phyloP scores from a whole-genome alignment of 805 yeast species.

The Candida methanosorbosa region DNA sequence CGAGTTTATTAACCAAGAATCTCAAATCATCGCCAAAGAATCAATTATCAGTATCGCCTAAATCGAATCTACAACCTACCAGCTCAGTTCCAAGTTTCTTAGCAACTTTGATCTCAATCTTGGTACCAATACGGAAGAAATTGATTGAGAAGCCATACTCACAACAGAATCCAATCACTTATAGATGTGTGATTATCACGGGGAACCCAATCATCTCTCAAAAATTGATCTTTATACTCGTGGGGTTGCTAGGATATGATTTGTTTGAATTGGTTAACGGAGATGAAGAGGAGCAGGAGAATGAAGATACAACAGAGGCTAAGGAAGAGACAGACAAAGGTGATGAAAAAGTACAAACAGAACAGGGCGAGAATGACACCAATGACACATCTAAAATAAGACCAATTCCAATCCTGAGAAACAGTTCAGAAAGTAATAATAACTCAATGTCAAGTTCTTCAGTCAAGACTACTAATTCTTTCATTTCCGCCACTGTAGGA shows the following conservation, averaged over 20 bases:
- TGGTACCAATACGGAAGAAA: conserved; percentile 29
- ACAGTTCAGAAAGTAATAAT: conserved; percentile 1
- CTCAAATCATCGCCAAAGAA: neutral
- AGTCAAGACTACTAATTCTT: too few relatives aligned
- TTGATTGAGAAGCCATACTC: conserved; percentile 28
- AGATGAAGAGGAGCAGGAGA: neutral
- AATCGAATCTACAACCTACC: too few relatives aligned
- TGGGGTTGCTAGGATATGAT: conserved; percentile 37
- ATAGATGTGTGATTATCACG: conserved; percentile 43
- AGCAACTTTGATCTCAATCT: conserved; percentile 37
- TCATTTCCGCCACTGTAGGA: too few relatives aligned
- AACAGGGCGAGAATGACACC: neutral
- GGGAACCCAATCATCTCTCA: conserved; percentile 51
- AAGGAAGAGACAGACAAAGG: neutral
- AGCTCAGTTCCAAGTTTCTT: too few relatives aligned
- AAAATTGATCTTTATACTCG: conserved; percentile 41
- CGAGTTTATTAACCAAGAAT: neutral
- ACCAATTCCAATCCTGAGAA: neutral
- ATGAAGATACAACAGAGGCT: neutral
- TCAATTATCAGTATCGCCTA: conserved; percentile 3
- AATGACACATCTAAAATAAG: neutral
- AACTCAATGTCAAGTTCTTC: conserved; percentile 1
- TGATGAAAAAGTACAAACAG: neutral
- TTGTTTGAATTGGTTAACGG: conserved; percentile 5
- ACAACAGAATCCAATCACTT: conserved; percentile 16